phyloP scores from a whole-genome alignment of 331 rosid genomes.

The Erythrophleum ivorense region DNA sequence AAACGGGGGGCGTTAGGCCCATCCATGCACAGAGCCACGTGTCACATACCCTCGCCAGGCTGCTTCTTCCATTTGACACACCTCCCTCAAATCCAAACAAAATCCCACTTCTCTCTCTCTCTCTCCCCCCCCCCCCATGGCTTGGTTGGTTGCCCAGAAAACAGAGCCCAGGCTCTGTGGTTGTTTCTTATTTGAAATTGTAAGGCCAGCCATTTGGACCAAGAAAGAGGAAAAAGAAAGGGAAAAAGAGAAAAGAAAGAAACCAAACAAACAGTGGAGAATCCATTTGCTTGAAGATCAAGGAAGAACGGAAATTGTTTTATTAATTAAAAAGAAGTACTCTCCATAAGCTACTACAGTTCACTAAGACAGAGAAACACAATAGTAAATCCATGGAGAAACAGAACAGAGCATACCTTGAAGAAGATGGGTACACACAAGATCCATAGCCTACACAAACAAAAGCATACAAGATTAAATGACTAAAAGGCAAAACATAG shows the following conservation, averaged over 20 bases:
- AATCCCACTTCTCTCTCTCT: conserved; percentile 1
- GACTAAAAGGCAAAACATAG: not conserved
- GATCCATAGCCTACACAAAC: conserved; percentile 85
- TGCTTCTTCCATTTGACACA: not conserved
- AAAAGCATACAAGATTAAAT: not conserved
- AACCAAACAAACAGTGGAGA: conserved; percentile 6
- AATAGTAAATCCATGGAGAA: not conserved
- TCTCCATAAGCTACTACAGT: not conserved
- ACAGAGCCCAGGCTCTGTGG: conserved; percentile 5
- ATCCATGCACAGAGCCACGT: conserved; percentile 34
- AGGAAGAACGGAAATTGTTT: conserved; percentile 32
- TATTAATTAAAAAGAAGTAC: not conserved
- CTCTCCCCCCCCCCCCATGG: not conserved
- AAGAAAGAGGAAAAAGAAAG: conserved; percentile 37
- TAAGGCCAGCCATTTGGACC: not conserved
- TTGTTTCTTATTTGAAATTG: not conserved
- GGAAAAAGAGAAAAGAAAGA: not conserved
- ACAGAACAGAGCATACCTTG: conserved; percentile 52
- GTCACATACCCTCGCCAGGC: not conserved
- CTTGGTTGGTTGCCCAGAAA: not conserved
- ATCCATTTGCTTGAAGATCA: conserved; percentile 51
- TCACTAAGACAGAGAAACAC: not conserved
- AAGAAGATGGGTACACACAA: conserved; percentile 83
- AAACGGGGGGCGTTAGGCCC: not conserved
- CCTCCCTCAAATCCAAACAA: not conserved